Evolutionary conservation across 2,329 filamentous ascomycete species (phyloP).

Genomic region (Diaporthe caulivora): DNA sequence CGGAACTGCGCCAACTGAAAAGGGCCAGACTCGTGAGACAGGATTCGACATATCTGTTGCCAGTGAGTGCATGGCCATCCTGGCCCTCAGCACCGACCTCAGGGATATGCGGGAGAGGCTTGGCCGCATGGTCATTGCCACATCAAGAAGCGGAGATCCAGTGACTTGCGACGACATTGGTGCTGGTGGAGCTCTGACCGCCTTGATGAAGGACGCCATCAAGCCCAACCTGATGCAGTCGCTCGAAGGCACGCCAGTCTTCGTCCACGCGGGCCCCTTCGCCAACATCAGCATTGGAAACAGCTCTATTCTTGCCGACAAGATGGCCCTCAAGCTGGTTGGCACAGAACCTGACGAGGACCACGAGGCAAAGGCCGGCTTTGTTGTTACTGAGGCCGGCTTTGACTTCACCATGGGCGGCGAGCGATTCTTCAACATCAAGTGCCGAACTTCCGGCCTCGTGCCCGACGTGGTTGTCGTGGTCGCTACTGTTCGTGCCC

Average conservation of each 20-base stretch:
- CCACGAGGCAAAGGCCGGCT: slow-evolving; percentile 84
- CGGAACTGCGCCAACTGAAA: slow-evolving; percentile 90
- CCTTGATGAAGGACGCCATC: slow-evolving; percentile 97
- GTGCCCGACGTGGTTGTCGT: slow-evolving; percentile 94
- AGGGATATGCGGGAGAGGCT: slow-evolving; percentile 92
- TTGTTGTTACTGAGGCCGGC: slow-evolving; percentile 95
- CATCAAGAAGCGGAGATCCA: slow-evolving; percentile 85
- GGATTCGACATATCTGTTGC: slow-evolving; percentile 98
- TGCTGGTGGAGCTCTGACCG: slow-evolving; percentile 89
- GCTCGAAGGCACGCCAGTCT: slow-evolving; percentile 94
- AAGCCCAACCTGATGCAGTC: slow-evolving; percentile 99
- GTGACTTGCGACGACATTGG: slow-evolving; percentile 97
- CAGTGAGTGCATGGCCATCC: slow-evolving; percentile 97
- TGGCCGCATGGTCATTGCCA: slow-evolving; percentile 95
- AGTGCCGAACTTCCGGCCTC: slow-evolving; percentile 94
- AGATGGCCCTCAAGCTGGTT: slow-evolving; percentile 93
- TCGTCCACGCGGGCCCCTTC: slow-evolving; percentile 97
- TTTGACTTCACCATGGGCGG: slow-evolving; percentile 99
- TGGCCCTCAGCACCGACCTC: slow-evolving; percentile 90
- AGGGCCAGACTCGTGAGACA: slow-evolving; percentile 87
- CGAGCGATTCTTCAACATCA: slow-evolving; percentile 99
- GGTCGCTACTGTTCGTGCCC: slow-evolving; percentile 92
- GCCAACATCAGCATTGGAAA: slow-evolving; percentile 99
- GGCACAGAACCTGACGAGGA: slow-evolving; percentile 95
- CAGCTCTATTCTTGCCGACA: slow-evolving; percentile 94